Base-by-base conservation (phyloP, 2,329 filamentous ascomycete species). In the Aspergillus pseudoterreus region DNA sequence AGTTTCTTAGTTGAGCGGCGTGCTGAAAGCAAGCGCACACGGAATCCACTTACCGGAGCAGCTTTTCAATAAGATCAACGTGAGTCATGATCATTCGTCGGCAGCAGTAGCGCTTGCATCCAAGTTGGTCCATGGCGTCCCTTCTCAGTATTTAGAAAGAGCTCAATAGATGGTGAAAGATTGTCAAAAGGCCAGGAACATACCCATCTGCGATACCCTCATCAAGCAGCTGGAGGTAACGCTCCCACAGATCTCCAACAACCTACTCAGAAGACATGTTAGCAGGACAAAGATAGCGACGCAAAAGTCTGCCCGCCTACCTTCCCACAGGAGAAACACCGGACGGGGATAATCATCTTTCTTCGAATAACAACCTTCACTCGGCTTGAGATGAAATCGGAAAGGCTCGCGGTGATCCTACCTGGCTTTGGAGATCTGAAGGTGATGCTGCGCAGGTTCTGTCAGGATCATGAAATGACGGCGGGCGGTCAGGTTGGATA, bases 61-160 rank as follows among this genome's bases (percentile, higher is more conserved):
- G 84, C 77, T 99, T 99, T 81, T 99, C 94, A 64, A 99, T 96
- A 56, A 99, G 80, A 72, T 99, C 94, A 65, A 99, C 94, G 75
- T 99, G 94, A 54, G 94, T 99, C 88, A 99, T 96, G 73, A 99
- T 85, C 94, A 99, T 99, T 67, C 94, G 88, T 63, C 94, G 89
- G 78, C 94, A 99, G 82, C 94, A 99, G 79, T 99, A 99, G 63
- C 94, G 85, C 75, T 90, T 92, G 67, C 95, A 87, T 51, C 91
- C 91, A 48, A 99, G 85, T 69, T 91, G 83, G 73, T 97, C 92
- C 87, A 99, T 95, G 39, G 92, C 94, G 71, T 96, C 91, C 67
- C 94, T 96, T 62, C 14, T 38, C 50, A 33, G 27, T 27, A 36
- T 38, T 38, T 56, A 47, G 45, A 47, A 33, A 43, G 24, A 21